Evolutionary conservation across 2,329 filamentous ascomycete genomes (phyloP), one percentile per base, ranked within the genome.

Genomic region (Pseudopithomyces maydicus): DNA sequence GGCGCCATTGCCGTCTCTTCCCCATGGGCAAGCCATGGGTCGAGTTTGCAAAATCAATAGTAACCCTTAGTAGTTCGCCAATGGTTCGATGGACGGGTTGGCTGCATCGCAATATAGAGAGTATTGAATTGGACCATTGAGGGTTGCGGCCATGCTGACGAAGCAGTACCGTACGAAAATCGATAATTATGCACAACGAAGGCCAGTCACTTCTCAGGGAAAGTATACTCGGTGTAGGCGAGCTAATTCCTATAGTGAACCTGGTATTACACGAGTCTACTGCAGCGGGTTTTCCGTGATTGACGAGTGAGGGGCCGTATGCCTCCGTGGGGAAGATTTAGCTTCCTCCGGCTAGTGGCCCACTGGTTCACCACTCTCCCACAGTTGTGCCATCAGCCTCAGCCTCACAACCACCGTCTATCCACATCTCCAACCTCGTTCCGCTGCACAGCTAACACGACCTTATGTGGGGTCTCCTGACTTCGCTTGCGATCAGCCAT

Each of bases 91-190:
- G 41, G 48, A 39, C 52, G 42, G 19, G 4, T 8, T 14, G 7
- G n/a, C 22, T 32, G 35, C 39, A 38, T 36, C 51, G 62, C 57
- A 61, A 62, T 64, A 62, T 64, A 36, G 52, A 51, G 32, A 54
- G 52, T 56, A 56, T 54, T 53, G 52, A 54, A 38, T 22, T 17
- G 23, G 14, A 8, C 12, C n/a, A 17, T 8, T 26, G 29, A 26
- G 33, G 22, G 41, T 42, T 7, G 15, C 39, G 36, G 47, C 51
- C 48, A 39, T 33, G 61, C 57, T 64, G 54, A 64, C 47, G 55
- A 52, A 63, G 62, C 61, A 36, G 6, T 39, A 44, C 6, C 39
- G 55, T 56, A 44, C 43, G 62, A 39, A 17, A 6, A 39, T 58
- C 36, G 35, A 49, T 49, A 57, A 41, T 53, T 45, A 32, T 39